Evolutionary conservation across 331 rosid species (phyloP).

Genomic region (Cydonia oblonga): DNA sequence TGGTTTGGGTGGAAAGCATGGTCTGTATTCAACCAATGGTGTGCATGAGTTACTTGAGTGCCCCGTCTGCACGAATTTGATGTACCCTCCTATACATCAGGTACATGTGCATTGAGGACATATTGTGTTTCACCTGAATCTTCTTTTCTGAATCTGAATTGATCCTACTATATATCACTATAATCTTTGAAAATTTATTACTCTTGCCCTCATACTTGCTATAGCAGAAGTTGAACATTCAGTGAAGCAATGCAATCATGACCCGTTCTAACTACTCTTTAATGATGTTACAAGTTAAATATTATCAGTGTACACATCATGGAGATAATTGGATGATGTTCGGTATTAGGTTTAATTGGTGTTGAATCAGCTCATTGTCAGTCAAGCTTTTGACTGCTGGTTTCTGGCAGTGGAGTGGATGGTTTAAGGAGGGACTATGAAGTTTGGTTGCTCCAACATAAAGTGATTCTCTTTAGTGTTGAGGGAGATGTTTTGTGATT

Average conservation of each 20-base stretch:
- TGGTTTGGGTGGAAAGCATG: constrained; percentile 46
- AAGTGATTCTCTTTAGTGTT: not conserved
- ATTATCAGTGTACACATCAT: not conserved
- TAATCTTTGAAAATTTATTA: not conserved
- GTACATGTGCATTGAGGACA: constrained; percentile 18
- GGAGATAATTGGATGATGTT: not conserved
- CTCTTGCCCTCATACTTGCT: not conserved
- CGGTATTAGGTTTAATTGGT: not conserved
- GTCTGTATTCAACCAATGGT: constrained; percentile 57
- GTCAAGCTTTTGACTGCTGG: not conserved
- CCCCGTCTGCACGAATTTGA: constrained; percentile 69
- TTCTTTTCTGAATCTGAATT: not conserved
- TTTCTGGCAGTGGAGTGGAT: not conserved
- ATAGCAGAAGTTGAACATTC: not conserved
- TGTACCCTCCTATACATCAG: constrained; percentile 98
- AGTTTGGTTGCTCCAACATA: not conserved
- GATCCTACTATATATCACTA: not conserved
- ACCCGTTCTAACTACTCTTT: not conserved
- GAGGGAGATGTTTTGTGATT: not conserved
- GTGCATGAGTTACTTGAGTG: constrained; percentile 84
- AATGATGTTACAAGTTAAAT: not conserved
- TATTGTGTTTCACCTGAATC: not conserved
- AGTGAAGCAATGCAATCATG: not conserved
- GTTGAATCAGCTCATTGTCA: not conserved
- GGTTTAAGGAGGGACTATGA: not conserved